Base-by-base conservation (phyloP, 441 rosid species). In the Populus trichocarpa region DNA sequence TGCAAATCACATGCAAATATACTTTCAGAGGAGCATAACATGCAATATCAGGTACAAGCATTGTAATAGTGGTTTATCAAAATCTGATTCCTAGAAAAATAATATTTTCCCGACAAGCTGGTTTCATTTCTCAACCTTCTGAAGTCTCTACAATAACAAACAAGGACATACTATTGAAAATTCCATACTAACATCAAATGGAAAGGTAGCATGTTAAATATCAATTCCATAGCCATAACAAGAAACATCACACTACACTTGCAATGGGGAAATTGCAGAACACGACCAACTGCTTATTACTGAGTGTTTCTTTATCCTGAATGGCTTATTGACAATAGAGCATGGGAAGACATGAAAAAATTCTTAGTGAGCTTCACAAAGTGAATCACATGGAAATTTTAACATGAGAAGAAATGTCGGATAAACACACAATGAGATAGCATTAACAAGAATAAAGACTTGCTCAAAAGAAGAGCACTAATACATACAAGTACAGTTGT, bases 401-500 rank as follows among this genome's bases (percentile, higher is more conserved):
- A 13, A 13, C 30, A 74, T 53, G 36, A 30, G 36, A 80, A 77
- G 69, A 74, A 74, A 81, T 32, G 42, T 11, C 79, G 67, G 61
- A 53, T 33, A 46, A 69, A 77, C 75, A 66, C 30, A 82, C 71
- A 40, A 36, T 33, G 50, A 77, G 75, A 76, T 46, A 76, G 80
- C 64, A 71, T 74, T 77, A 59, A 75, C 22, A 69, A 46, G 71
- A 74, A 69, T 22, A 53, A 57, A 75, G 77, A 78, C 72, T 75
- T 13, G 69, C 76, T 79, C 79, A 75, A 73, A 79, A 75, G 69
- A 59, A 61, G 80, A 84, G 77, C 74, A 74, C 76, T 77, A 59
- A 28, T 73, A 84, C 66, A 76, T 70, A 84, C 69, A 81, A 69
- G 74, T 77, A 83, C 83, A 80, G 20, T 66, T 9, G 71, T 66